Conservation (phyloP, 2,329 filamentous ascomycete species). For the Hypoxylon sp. region DNA sequence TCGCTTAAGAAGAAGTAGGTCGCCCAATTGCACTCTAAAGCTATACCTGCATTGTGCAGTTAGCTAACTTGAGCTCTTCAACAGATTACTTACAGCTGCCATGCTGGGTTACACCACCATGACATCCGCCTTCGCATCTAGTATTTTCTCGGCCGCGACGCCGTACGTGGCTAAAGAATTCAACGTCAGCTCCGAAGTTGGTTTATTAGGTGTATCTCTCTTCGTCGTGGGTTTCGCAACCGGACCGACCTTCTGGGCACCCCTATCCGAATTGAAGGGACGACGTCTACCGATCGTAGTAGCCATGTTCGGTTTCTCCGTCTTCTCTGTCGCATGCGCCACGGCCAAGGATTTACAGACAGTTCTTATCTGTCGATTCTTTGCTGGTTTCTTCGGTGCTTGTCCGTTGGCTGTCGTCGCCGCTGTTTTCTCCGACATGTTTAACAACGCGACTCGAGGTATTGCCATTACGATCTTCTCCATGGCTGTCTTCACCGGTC, state of each 20-base stretch:
- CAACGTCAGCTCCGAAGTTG: constrained; percentile 72
- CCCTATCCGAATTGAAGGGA: constrained; percentile 79
- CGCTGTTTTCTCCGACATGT: constrained; percentile 81
- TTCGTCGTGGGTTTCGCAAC: constrained; percentile 79
- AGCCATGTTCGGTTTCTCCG: constrained; percentile 77
- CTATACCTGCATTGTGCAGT: constrained; percentile 20
- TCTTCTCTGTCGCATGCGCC: constrained; percentile 76
- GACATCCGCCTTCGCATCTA: constrained; percentile 79
- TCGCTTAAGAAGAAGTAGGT: constrained; percentile 80
- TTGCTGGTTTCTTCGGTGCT: constrained; percentile 79
- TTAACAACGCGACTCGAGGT: constrained; percentile 74
- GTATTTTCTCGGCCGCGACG: constrained; percentile 80
- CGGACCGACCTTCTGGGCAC: constrained; percentile 77
- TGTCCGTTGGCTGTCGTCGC: constrained; percentile 78
- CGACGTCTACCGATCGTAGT: constrained; percentile 73
- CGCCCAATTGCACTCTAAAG: constrained; percentile 17
- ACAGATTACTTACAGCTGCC: constrained; percentile 72
- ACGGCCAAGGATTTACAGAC: constrained; percentile 78
- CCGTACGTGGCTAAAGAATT: constrained; percentile 70
- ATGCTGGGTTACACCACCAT: constrained; percentile 83
- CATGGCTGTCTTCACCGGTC: constrained; percentile 76
- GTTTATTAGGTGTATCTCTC: constrained; percentile 75
- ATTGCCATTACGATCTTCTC: constrained; percentile 71
- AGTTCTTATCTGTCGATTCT: constrained; percentile 80
- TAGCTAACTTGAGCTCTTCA: constrained; percentile 34